Evolutionary conservation across 2,329 filamentous ascomycete species (phyloP).

Genomic region (Aspergillus bombycis): DNA sequence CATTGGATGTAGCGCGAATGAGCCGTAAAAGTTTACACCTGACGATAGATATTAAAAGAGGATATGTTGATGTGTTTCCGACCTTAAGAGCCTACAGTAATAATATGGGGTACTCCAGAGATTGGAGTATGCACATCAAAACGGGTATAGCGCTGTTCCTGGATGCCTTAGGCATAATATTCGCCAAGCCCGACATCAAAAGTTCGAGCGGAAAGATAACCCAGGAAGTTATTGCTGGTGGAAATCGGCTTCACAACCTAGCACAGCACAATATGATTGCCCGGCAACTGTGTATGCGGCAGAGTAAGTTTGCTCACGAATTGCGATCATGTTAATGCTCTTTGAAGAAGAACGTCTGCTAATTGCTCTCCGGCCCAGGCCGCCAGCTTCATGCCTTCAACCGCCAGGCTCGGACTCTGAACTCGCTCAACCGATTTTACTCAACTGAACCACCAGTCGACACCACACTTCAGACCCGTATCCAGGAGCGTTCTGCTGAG

Average conservation of each 20-base stretch:
- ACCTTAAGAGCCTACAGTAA: not conserved
- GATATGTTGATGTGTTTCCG: not conserved
- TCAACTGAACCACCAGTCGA: slow-evolving; percentile 36
- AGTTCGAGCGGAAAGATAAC: slow-evolving; percentile 36
- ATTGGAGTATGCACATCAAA: not conserved
- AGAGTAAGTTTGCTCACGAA: slow-evolving; percentile 35
- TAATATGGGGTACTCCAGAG: not conserved
- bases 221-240: slow-evolving; percentile 19
- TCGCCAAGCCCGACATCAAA: slow-evolving; percentile 40
- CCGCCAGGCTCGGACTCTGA: slow-evolving; percentile 35
- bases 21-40: not conserved
- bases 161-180: slow-evolving; percentile 28
- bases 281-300: slow-evolving; percentile 43
- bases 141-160: not conserved
- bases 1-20: not conserved
- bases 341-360: slow-evolving; percentile 7
- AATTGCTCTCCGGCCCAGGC: slow-evolving; percentile 30
- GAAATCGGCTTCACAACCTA: slow-evolving; percentile 12
- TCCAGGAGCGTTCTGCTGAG: slow-evolving; percentile 14
- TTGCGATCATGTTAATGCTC: not conserved
- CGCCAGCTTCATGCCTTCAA: slow-evolving; percentile 41
- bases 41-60: not conserved
- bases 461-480: slow-evolving; percentile 25
- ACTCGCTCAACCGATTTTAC: slow-evolving; percentile 31
- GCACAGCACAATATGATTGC: slow-evolving; percentile 43